A percentile compares a stretch with the other conserved stretches of the same genome.
Conservation (phyloP, 192 early-diverging fungal species). For the Diversispora eburnea region DNA sequence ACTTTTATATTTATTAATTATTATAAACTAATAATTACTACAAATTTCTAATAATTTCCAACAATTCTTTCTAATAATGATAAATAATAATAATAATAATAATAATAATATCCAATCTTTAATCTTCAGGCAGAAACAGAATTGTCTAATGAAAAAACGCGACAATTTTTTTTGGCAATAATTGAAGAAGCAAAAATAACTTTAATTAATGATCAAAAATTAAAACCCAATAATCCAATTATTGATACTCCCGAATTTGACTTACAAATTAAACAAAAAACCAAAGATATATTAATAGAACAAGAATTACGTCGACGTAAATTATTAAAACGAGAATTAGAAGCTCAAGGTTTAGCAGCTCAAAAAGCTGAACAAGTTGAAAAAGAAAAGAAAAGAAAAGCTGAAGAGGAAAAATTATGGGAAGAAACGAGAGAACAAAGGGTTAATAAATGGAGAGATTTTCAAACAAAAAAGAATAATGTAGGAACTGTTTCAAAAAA, state of each 20-base stretch:
- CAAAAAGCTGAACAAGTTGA: slow-evolving; percentile 52
- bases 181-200: slow-evolving; percentile 55
- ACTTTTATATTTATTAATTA: not conserved
- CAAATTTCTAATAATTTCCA: not conserved
- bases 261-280: slow-evolving; percentile 42
- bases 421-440: slow-evolving; percentile 54
- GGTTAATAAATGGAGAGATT: slow-evolving; percentile 59
- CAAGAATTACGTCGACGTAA: slow-evolving; percentile 48
- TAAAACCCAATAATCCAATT: slow-evolving; percentile 44
- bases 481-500: slow-evolving; percentile 43
- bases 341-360: slow-evolving; percentile 49
- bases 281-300: slow-evolving; percentile 52
- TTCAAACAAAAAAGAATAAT: slow-evolving; percentile 47
- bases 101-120: too few relatives aligned
- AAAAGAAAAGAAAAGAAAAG: slow-evolving; percentile 51
- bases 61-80: not conserved
- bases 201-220: slow-evolving; percentile 39
- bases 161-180: slow-evolving; percentile 45
- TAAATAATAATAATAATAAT: too few relatives aligned
- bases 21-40: too few relatives aligned
- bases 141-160: slow-evolving; percentile 44
- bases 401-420: slow-evolving; percentile 55
- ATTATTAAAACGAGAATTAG: slow-evolving; percentile 54
- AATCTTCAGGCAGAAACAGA: slow-evolving; percentile 47
- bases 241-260: slow-evolving; percentile 44